Conservation (phyloP, 2,329 filamentous ascomycete species). For the Neopestalotiopsis rosae region DNA sequence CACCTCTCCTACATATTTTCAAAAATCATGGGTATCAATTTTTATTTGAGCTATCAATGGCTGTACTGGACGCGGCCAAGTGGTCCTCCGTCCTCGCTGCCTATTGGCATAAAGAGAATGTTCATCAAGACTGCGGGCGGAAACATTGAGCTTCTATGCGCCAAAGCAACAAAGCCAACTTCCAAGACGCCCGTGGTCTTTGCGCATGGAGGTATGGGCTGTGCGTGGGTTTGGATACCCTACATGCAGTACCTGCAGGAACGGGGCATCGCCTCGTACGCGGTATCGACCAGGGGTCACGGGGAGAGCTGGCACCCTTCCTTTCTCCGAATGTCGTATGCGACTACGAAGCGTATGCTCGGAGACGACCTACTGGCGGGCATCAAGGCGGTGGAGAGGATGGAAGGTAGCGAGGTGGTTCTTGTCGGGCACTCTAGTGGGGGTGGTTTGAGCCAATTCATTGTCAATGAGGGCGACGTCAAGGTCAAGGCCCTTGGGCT, state of each 20-base stretch:
- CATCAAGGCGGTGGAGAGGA: conserved; percentile 42
- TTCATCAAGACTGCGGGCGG: conserved; percentile 51
- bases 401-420: conserved; percentile 40
- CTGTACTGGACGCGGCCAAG: conserved; percentile 37
- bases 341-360: conserved; percentile 47
- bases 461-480: conserved; percentile 47
- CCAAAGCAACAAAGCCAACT: conserved; percentile 33
- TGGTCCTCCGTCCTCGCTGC: conserved; percentile 35
- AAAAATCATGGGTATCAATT: conserved; percentile 24
- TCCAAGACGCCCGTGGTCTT: conserved; percentile 51
- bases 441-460: conserved; percentile 54
- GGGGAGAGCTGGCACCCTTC: conserved; percentile 57
- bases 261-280: conserved; percentile 54
- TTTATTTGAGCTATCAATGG: conserved; percentile 38
- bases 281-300: conserved; percentile 57
- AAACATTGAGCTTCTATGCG: conserved; percentile 54
- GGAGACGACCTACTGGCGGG: conserved; percentile 50
- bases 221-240: conserved; percentile 56
- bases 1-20: not conserved
- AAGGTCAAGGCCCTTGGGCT: conserved; percentile 51
- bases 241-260: conserved; percentile 55
- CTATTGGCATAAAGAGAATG: conserved; percentile 46
- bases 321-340: conserved; percentile 53
- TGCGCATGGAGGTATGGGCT: conserved; percentile 59
- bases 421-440: conserved; percentile 59